Evolutionary conservation across 2,329 filamentous ascomycete species (phyloP).

Genomic region (Fusarium anguioides): DNA sequence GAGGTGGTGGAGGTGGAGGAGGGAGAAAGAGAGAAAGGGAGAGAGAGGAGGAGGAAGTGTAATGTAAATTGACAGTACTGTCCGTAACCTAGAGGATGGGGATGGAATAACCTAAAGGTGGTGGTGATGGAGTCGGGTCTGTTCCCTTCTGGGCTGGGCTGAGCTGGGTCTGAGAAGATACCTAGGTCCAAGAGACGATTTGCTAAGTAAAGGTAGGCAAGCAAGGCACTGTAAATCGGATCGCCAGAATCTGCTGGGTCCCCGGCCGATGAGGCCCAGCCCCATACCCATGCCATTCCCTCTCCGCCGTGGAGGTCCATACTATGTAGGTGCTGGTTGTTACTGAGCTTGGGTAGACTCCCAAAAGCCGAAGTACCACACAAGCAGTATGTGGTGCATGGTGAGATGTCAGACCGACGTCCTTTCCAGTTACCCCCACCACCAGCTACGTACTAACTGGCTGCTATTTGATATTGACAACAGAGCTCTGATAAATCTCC

Average conservation of each 20-base stretch:
- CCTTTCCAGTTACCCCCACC: conserved; percentile 22
- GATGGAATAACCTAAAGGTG: conserved; percentile 27
- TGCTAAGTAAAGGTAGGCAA: conserved; percentile 37
- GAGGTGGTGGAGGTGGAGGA: conserved; percentile 24
- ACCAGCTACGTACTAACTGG: conserved; percentile 10
- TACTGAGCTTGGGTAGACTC: conserved; percentile 30
- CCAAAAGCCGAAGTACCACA: conserved; percentile 35
- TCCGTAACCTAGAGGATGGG: conserved; percentile 18
- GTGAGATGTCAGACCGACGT: conserved; percentile 35
- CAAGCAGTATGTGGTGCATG: conserved; percentile 29
- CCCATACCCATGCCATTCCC: conserved; percentile 11
- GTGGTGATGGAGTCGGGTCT: conserved; percentile 48
- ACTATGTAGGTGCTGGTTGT: conserved; percentile 26
- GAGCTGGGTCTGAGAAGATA: neutral
- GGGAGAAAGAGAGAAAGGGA: conserved; percentile 26
- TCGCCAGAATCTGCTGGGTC: conserved; percentile 4
- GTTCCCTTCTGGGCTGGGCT: conserved; percentile 21
- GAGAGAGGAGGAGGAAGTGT: conserved; percentile 2
- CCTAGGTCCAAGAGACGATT: conserved; percentile 44
- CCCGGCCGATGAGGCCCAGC: conserved; percentile 42
- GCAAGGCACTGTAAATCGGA: conserved; percentile 27
- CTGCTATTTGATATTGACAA: too few species aligned
- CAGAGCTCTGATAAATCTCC: neutral
- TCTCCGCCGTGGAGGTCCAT: neutral
- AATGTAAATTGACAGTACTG: conserved; percentile 13